phyloP scores from a whole-genome alignment of 2,329 filamentous ascomycete genomes.

The Trichophyton rubrum region DNA sequence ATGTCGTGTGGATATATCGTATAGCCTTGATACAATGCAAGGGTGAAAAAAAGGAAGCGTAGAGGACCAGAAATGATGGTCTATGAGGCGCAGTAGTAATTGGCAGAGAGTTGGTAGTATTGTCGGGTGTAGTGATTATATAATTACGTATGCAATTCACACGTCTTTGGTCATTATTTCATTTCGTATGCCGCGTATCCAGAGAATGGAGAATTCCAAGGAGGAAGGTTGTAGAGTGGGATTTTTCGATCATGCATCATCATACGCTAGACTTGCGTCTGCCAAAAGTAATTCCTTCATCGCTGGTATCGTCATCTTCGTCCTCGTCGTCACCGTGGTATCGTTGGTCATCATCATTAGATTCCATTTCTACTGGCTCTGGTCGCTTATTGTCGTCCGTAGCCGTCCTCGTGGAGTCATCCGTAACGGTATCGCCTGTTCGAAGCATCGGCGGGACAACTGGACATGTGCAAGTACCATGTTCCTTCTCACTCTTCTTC shows the following conservation, averaged over 20 bases:
- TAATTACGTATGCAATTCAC: not conserved
- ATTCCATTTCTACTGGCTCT: not conserved
- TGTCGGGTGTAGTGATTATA: not conserved
- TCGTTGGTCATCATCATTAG: constrained; percentile 25
- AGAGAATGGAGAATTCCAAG: not conserved
- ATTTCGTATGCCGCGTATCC: not conserved
- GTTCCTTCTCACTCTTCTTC: constrained; percentile 17
- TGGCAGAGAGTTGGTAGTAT: not conserved
- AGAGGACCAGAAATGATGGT: not conserved
- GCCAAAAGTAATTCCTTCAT: constrained; percentile 32
- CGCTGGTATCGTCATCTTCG: constrained; percentile 29
- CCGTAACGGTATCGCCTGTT: constrained; percentile 32
- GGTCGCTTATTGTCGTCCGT: not conserved
- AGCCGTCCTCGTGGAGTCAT: constrained; percentile 9
- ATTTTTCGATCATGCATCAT: not conserved
- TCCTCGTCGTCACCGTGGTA: constrained; percentile 34
- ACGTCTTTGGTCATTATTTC: not conserved
- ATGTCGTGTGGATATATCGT: not conserved
- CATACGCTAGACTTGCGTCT: constrained; percentile 11
- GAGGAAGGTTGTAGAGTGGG: too few species aligned
- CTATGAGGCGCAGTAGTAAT: not conserved
- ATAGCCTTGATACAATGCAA: not conserved
- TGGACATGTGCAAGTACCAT: constrained; percentile 2
- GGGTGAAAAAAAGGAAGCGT: not conserved
- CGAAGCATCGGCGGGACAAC: constrained; percentile 29